A percentile compares a stretch with the other conserved stretches of the same genome.
Evolutionary conservation across 345 rosid species (phyloP).

Genomic region (Barbarea vulgaris): DNA sequence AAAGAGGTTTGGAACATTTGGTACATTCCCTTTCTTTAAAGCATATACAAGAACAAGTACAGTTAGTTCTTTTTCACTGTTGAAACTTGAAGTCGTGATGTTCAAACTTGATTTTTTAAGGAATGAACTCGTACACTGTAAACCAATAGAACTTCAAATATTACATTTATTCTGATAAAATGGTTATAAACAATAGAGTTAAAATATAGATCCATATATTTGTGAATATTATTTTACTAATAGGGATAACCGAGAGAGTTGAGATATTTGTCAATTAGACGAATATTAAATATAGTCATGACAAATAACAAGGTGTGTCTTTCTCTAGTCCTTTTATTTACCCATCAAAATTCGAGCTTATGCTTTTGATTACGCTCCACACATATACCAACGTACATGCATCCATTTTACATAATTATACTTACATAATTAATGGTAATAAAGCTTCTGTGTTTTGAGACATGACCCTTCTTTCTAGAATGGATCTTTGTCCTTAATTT

Average conservation of each 20-base stretch:
- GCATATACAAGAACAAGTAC: not conserved
- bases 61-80: not conserved
- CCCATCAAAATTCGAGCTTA: conserved; percentile 40
- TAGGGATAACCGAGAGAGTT: not conserved
- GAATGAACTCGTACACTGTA: not conserved
- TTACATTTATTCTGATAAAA: not conserved
- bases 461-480: conserved; percentile 43
- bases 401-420: conserved; percentile 23
- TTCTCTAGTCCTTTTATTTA: conserved; percentile 40
- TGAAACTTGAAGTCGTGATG: not conserved
- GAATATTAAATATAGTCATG: conserved; percentile 28
- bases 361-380: conserved; percentile 41
- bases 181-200: not conserved
- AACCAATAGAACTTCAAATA: not conserved
- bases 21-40: not conserved
- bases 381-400: conserved; percentile 40
- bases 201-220: not conserved
- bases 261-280: conserved; percentile 23
- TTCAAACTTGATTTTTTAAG: not conserved
- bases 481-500: conserved; percentile 38
- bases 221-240: not conserved
- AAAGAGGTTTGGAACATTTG: not conserved
- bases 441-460: conserved; percentile 38
- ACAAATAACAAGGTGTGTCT: conserved; percentile 38
- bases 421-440: conserved; percentile 28